These are phyloP conservation scores for Sugiyamaella novakii DNA, from an alignment of 1,139 yeast genomes.

Conservation along the genomic window DNA sequence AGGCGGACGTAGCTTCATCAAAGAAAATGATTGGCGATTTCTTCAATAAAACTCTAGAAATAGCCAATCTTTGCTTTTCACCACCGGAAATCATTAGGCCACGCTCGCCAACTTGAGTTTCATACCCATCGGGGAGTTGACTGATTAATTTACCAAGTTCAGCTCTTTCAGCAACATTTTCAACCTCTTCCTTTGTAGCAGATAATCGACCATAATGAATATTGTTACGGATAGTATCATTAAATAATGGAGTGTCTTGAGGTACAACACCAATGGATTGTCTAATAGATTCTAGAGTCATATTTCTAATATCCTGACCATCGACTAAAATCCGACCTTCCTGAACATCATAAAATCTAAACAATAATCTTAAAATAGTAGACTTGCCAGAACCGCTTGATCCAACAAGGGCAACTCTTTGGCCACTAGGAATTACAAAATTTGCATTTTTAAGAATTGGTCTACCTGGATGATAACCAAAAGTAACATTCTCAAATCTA, in stretches of 20 bases:
- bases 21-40: constrained; percentile 88
- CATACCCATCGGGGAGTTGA: constrained; percentile 79
- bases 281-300: constrained; percentile 76
- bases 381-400: constrained; percentile 97
- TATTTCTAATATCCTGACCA: constrained; percentile 82
- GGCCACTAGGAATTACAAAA: constrained; percentile 87
- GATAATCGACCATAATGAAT: constrained; percentile 80
- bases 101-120: constrained; percentile 95
- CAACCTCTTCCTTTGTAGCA: constrained; percentile 74
- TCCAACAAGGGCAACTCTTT: constrained; percentile 90
- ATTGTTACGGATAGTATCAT: constrained; percentile 85
- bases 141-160: constrained; percentile 63
- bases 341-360: constrained; percentile 84
- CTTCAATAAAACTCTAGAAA: constrained; percentile 83
- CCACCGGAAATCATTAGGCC: constrained; percentile 99
- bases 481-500: constrained; percentile 84
- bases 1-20: constrained; percentile 96
- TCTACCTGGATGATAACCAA: constrained; percentile 88
- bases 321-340: constrained; percentile 80
- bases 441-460: constrained; percentile 80
- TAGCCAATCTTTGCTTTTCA: constrained; percentile 93
- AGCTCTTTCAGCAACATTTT: constrained; percentile 64
- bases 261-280: constrained; percentile 88
- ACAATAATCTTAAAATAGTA: constrained; percentile 78
- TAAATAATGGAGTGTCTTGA: constrained; percentile 95